Conservation (phyloP, 352 stramenopile species). For the Pythium vanterpoolii region DNA sequence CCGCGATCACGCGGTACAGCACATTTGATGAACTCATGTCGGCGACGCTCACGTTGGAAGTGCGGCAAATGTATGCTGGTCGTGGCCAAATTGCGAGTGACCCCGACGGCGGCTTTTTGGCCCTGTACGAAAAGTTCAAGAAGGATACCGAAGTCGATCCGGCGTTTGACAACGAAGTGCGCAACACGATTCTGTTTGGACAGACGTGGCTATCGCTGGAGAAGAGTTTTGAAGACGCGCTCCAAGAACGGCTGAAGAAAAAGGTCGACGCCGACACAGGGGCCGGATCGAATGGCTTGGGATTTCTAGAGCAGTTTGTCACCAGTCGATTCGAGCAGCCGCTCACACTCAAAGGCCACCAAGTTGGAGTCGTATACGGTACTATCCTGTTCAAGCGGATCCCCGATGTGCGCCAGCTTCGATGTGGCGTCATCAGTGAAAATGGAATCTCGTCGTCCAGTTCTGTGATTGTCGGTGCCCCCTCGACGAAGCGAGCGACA, state of each 20-base stretch:
- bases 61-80: slow-evolving; percentile 76
- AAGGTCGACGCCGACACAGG: slow-evolving; percentile 50
- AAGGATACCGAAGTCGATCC: slow-evolving; percentile 58
- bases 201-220: slow-evolving; percentile 88
- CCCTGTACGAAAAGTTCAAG: slow-evolving; percentile 84
- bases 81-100: slow-evolving; percentile 84
- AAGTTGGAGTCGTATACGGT: slow-evolving; percentile 84
- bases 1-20: slow-evolving; percentile 83
- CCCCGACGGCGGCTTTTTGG: slow-evolving; percentile 76
- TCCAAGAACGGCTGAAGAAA: slow-evolving; percentile 85
- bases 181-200: slow-evolving; percentile 83
- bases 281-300: slow-evolving; percentile 42
- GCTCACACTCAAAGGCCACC: slow-evolving; percentile 82
- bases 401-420: slow-evolving; percentile 81
- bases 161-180: slow-evolving; percentile 77
- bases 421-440: slow-evolving; percentile 85
- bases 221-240: slow-evolving; percentile 87
- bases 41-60: slow-evolving; percentile 81
- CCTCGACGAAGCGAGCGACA: slow-evolving; percentile 54
- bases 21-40: slow-evolving; percentile 91
- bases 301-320: slow-evolving; percentile 70
- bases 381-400: slow-evolving; percentile 90
- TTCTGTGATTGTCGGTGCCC: slow-evolving; percentile 78
- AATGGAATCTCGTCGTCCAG: slow-evolving; percentile 86
- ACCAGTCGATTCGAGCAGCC: slow-evolving; percentile 87